Evolutionary conservation across 2,329 filamentous ascomycete genomes (phyloP), one percentile per base, ranked within the genome.

Genomic region (Clonostachys rhizophaga): DNA sequence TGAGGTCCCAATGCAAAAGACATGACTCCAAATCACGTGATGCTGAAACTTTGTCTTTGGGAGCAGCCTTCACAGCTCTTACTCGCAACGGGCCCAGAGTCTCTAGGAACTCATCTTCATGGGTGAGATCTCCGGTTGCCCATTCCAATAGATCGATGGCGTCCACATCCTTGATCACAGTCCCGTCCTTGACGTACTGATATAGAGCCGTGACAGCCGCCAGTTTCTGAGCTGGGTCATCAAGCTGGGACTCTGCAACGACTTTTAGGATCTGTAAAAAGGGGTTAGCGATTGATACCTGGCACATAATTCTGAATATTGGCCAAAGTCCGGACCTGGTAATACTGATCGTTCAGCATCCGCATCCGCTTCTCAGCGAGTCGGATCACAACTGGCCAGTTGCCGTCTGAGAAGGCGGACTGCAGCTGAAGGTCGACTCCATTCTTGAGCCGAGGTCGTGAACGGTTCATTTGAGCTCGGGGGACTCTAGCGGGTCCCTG

Each of bases 61-160:
- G 71, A n/a, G 69, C 63, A 9, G 74, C 72, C 59, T 82, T 82
- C 43, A 74, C 78, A 42, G 76, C 68, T 34, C 74, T 68, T 11
- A 67, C 64, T 18, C 76, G 69, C 49, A 83, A 63, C 3, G 68
- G 61, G 0, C 79, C 79, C 8, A 83, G 60, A 1, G 71, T 76
- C 46, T 70, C 62, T 1, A 68, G 49, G 43, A 74, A 80, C 20
- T 72, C 67, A 13, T 67, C 58, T 12, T 70, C 64, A 1, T 57
- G 50, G 3, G 61, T 52, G 5, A 74, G 49, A 1, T 70, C 66
- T 3, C 60, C 60, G n/a, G 69, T 67, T 2, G 78, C 72, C 70
- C 76, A 80, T 51, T 81, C 78, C 20, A 79, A 71, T 17, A 83
- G 65, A 50, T 79, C 76, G 10, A 82, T 58, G 12, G 67, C 63